These are phyloP conservation scores for Blastocystis sp. DNA, from an alignment of 352 stramenopile genomes.

Conservation along the genomic window DNA sequence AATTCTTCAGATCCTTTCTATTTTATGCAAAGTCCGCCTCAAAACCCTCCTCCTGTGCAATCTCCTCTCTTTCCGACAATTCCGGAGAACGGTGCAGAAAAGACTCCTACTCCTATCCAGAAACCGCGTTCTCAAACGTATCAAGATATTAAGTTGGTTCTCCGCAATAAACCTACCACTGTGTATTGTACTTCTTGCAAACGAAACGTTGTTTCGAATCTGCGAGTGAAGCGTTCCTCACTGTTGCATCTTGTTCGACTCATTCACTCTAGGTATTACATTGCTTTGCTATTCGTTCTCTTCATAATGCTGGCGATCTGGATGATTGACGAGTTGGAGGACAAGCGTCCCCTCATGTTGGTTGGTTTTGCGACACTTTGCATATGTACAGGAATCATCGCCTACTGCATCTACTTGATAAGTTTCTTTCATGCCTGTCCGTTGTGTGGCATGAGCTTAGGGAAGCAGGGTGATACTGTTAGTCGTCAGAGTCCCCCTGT, in stretches of 20 bases:
- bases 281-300: neutral
- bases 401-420: neutral
- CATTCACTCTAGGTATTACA: neutral
- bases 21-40: neutral
- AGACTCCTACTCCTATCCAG: neutral
- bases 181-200: neutral
- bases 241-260: neutral
- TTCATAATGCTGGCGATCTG: neutral
- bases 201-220: neutral
- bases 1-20: neutral
- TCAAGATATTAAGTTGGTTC: neutral
- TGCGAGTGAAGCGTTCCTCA: neutral
- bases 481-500: neutral
- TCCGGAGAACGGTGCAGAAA: neutral
- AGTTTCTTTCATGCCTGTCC: slow-evolving; percentile 6
- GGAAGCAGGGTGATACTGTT: neutral
- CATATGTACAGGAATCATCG: neutral
- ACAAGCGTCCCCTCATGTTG: neutral
- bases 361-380: neutral
- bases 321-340: neutral
- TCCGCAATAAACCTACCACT: neutral
- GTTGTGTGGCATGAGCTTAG: neutral
- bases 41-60: neutral
- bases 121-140: neutral
- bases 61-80: neutral